Conservation (phyloP, 257 asterid genomes). For the Fraxinus cuspidata region DNA sequence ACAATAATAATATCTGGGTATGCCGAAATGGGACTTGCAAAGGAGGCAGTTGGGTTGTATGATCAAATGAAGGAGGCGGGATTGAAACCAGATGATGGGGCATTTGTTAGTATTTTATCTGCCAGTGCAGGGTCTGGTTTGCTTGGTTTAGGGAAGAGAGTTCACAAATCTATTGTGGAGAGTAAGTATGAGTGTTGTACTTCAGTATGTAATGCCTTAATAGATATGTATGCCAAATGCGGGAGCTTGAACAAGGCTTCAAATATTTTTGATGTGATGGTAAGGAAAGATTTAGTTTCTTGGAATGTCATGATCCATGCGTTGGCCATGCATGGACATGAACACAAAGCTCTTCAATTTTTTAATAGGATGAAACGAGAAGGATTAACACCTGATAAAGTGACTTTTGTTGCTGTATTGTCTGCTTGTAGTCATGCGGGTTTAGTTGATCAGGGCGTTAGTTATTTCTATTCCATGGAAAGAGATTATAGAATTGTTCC, state of each 20-base stretch:
- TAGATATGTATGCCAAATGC: slow-evolving; percentile 87
- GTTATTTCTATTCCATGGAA: slow-evolving; percentile 61
- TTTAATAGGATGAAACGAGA: slow-evolving; percentile 57
- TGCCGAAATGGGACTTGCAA: slow-evolving; percentile 65
- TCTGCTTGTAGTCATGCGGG: slow-evolving; percentile 79
- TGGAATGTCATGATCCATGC: slow-evolving; percentile 91
- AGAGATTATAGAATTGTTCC: slow-evolving; percentile 54
- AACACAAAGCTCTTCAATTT: slow-evolving; percentile 56
- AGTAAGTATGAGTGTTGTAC: slow-evolving; percentile 35
- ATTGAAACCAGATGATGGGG: slow-evolving; percentile 52
- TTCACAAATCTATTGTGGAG: slow-evolving; percentile 45
- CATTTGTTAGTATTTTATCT: slow-evolving; percentile 60
- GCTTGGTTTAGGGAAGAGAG: slow-evolving; percentile 67
- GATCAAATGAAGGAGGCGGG: slow-evolving; percentile 46
- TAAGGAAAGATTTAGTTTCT: slow-evolving; percentile 58
- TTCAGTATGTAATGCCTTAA: slow-evolving; percentile 59
- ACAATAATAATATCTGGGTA: slow-evolving; percentile 69
- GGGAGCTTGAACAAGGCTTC: slow-evolving; percentile 66
- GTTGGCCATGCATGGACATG: slow-evolving; percentile 68
- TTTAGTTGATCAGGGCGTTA: slow-evolving; percentile 55
- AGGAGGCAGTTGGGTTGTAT: slow-evolving; percentile 61
- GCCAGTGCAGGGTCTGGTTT: slow-evolving; percentile 76
- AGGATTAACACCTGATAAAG: slow-evolving; percentile 64
- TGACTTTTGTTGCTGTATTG: slow-evolving; percentile 63
- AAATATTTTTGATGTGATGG: slow-evolving; percentile 44